Percentiles rank a stretch among this genome's conserved stretches.
These are phyloP conservation scores for Stentor coeruleus DNA, from an alignment of 73 alveolate species.

Conservation along the genomic window DNA sequence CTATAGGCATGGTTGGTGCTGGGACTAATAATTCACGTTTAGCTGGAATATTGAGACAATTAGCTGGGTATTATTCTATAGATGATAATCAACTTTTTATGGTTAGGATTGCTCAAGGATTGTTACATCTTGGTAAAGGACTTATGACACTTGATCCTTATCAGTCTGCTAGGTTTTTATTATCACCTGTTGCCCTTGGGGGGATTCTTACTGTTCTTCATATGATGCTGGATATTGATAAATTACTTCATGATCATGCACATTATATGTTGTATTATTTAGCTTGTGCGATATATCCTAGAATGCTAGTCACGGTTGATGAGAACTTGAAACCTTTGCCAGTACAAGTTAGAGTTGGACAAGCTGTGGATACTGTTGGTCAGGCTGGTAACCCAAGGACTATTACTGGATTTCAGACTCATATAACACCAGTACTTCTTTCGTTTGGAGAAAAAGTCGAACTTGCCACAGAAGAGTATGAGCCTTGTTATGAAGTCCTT, in stretches of 20 bases:
- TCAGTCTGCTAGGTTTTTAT: conserved; percentile 77
- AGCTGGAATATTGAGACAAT: conserved; percentile 83
- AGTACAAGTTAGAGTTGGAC: conserved; percentile 90
- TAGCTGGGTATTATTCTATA: conserved; percentile 89
- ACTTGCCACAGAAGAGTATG: conserved; percentile 89
- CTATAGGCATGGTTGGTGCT: conserved; percentile 84
- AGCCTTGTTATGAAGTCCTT: conserved; percentile 71
- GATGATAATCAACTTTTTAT: conserved; percentile 86
- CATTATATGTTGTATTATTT: conserved; percentile 87
- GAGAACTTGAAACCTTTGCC: conserved; percentile 76
- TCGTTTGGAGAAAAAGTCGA: conserved; percentile 88
- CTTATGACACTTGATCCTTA: conserved; percentile 81
- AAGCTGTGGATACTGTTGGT: conserved; percentile 90
- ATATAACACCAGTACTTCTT: conserved; percentile 90
- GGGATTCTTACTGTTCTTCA: conserved; percentile 74
- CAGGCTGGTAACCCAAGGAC: conserved; percentile 80
- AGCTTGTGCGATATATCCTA: conserved; percentile 90
- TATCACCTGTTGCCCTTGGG: conserved; percentile 66
- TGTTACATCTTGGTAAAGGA: conserved; percentile 74
- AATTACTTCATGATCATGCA: conserved; percentile 66
- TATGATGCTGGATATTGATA: conserved; percentile 68
- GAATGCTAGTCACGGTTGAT: conserved; percentile 89
- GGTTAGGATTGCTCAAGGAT: conserved; percentile 93
- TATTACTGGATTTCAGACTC: conserved; percentile 96
- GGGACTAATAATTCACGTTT: conserved; percentile 95